phyloP scores from a whole-genome alignment of 2,329 filamentous ascomycete species.

The Lithohypha guttulata region DNA sequence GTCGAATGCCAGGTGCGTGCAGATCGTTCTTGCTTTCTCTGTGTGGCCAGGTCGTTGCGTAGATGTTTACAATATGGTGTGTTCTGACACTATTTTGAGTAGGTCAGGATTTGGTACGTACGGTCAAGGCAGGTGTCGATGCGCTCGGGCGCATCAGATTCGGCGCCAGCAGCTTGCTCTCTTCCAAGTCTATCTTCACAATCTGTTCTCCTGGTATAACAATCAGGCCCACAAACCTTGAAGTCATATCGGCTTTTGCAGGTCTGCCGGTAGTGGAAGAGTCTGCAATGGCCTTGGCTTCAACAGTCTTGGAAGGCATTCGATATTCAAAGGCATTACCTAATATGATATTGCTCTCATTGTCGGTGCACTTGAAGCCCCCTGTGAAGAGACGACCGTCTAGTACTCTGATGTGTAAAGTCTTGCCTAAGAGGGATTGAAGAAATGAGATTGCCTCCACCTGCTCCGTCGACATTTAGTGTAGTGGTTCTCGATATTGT shows the following conservation, averaged over 20 bases:
- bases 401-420: slow-evolving; percentile 18
- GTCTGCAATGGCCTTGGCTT: slow-evolving; percentile 32
- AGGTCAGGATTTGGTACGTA: slow-evolving; percentile 18
- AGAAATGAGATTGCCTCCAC: slow-evolving; percentile 19
- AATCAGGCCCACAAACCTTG: slow-evolving; percentile 76
- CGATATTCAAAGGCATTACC: slow-evolving; percentile 83
- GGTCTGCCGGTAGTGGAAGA: slow-evolving; percentile 27
- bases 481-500: background rate
- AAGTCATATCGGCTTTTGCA: slow-evolving; percentile 62
- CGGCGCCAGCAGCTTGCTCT: slow-evolving; percentile 27
- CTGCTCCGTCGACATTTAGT: slow-evolving; percentile 13
- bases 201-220: slow-evolving; percentile 83
- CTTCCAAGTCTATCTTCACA: slow-evolving; percentile 77
- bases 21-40: too few relatives aligned
- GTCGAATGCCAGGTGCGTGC: too few relatives aligned
- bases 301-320: slow-evolving; percentile 48
- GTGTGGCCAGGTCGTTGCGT: too few relatives aligned
- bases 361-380: slow-evolving; percentile 87
- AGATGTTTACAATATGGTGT: too few relatives aligned
- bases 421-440: slow-evolving; percentile 21
- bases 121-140: slow-evolving; percentile 11
- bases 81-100: too few relatives aligned
- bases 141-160: slow-evolving; percentile 9
- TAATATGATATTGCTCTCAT: slow-evolving; percentile 79
- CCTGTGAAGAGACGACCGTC: slow-evolving; percentile 69